Evolutionary conservation across 1,284 basidiomycete genomes (phyloP).

Genomic region (Puccinia novopanici): DNA sequence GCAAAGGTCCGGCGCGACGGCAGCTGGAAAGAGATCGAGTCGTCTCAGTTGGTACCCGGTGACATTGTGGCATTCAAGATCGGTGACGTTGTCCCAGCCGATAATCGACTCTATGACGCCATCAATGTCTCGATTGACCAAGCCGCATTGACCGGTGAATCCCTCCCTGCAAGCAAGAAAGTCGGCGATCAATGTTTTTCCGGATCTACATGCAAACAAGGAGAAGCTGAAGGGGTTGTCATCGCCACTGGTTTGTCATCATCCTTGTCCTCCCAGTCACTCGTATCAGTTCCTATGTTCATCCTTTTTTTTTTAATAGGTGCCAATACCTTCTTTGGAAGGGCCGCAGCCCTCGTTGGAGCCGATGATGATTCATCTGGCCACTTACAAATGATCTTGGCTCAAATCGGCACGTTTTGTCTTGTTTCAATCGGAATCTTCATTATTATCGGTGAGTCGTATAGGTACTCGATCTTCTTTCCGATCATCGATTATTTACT

Average conservation of each 20-base stretch:
- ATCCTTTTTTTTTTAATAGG: constrained; percentile 2
- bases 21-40: constrained; percentile 79
- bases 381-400: constrained; percentile 96
- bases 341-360: constrained; percentile 86
- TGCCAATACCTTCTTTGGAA: constrained; percentile 64
- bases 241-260: constrained; percentile 76
- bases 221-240: constrained; percentile 93
- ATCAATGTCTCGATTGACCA: constrained; percentile 76
- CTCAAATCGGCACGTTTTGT: constrained; percentile 94
- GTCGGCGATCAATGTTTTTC: constrained; percentile 92
- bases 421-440: constrained; percentile 72
- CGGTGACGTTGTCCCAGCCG: constrained; percentile 42
- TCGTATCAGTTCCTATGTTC: not conserved
- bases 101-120: constrained; percentile 46
- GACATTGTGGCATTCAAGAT: constrained; percentile 88
- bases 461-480: not conserved
- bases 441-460: constrained; percentile 52
- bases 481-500: not conserved
- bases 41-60: constrained; percentile 79
- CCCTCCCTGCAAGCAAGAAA: constrained; percentile 87
- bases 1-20: constrained; percentile 85
- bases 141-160: constrained; percentile 94
- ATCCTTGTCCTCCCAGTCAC: not conserved
- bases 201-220: constrained; percentile 94
- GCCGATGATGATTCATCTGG: constrained; percentile 93